phyloP scores from a whole-genome alignment of 2,329 filamentous ascomycete species.

The Phialocephala sp. region DNA sequence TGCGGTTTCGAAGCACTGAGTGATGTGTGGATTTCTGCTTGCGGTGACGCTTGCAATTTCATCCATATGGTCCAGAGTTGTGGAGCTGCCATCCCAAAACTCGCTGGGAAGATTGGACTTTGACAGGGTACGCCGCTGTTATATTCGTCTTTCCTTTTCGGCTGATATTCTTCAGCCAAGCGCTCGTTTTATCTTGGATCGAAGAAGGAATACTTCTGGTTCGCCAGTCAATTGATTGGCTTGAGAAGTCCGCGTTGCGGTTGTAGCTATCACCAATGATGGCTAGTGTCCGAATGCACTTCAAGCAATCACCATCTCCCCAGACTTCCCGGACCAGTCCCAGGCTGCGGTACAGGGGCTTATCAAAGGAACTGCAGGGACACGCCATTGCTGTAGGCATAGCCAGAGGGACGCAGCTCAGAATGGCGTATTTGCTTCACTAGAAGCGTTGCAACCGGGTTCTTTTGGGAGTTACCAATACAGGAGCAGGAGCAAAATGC shows the following conservation, averaged over 20 bases:
- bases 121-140: too few relatives aligned
- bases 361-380: background rate
- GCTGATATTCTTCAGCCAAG: background rate
- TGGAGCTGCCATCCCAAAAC: too few relatives aligned
- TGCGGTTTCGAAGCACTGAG: background rate
- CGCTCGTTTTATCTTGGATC: background rate
- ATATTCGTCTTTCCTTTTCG: too few relatives aligned
- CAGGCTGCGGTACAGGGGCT: background rate
- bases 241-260: background rate
- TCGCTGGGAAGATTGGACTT: too few relatives aligned
- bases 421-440: background rate
- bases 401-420: background rate
- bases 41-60: too few relatives aligned
- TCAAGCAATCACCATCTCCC: background rate
- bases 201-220: background rate
- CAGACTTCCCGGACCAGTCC: background rate
- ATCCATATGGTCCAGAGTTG: too few relatives aligned
- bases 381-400: slow-evolving; percentile 4
- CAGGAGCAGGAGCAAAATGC: too few relatives aligned
- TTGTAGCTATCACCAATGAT: background rate
- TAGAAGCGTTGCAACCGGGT: background rate
- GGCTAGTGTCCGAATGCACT: background rate
- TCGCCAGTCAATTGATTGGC: background rate
- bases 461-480: background rate
- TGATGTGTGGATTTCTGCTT: background rate